These are phyloP conservation scores for Tubosaeta brunneosetosa DNA, from an alignment of 768 basidiomycete genomes.

Conservation along the genomic window DNA sequence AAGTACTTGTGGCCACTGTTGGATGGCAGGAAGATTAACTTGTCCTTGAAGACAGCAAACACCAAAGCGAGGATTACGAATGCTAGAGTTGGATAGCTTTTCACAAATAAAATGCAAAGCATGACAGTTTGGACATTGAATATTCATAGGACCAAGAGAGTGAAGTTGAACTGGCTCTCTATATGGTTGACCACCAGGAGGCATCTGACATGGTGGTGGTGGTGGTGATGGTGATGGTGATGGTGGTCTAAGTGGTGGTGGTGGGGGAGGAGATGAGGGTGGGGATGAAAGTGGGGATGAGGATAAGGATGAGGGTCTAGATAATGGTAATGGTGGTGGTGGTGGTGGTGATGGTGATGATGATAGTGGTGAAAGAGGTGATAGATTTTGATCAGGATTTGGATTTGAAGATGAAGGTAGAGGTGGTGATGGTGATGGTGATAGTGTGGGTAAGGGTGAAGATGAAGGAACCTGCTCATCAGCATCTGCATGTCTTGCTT, in stretches of 20 bases:
- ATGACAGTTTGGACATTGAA: constrained; percentile 14
- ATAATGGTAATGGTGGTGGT: no score
- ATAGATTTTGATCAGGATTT: no score
- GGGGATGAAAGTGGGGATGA: no score
- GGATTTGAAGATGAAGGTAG: no score
- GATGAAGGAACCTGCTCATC: neutral
- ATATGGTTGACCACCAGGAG: constrained; percentile 9
- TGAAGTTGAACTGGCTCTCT: constrained; percentile 5
- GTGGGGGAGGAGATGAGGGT: neutral
- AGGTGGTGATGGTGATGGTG: no score
- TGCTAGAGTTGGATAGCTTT: neutral
- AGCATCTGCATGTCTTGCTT: neutral
- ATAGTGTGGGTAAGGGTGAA: neutral
- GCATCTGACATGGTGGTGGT: neutral
- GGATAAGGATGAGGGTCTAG: no score
- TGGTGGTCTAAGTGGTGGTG: neutral
- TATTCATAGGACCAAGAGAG: constrained; percentile 2
- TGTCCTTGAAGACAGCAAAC: constrained; percentile 28
- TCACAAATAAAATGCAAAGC: constrained; percentile 15
- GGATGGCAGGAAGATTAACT: constrained; percentile 19
- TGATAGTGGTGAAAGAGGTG: neutral
- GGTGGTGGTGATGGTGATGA: neutral
- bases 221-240: neutral
- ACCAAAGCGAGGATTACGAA: constrained; percentile 15
- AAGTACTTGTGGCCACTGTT: constrained; percentile 11